phyloP scores from a whole-genome alignment of 805 yeast species.

The Spathaspora sp. region DNA sequence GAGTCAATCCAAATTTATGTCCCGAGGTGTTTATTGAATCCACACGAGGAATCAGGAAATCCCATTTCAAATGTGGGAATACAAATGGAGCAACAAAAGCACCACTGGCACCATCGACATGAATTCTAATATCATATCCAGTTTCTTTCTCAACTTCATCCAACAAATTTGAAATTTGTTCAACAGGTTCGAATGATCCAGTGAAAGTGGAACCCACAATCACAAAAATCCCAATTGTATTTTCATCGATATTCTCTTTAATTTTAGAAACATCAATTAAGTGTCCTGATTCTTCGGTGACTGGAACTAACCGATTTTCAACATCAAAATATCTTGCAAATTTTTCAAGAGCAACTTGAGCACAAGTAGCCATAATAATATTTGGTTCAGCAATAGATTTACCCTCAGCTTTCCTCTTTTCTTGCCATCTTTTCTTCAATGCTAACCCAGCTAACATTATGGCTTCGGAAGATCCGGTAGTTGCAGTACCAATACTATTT shows the following conservation, averaged over 20 bases:
- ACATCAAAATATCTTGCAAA: constrained; percentile 94
- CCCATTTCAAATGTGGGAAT: constrained; percentile 79
- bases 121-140: constrained; percentile 73
- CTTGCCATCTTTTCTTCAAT: constrained; percentile 87
- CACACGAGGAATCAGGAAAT: constrained; percentile 73
- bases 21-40: constrained; percentile 86
- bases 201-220: constrained; percentile 91
- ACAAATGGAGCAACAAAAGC: constrained; percentile 85
- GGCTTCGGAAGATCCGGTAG: constrained; percentile 94
- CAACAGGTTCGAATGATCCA: constrained; percentile 84
- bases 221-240: constrained; percentile 87
- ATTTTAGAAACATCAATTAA: constrained; percentile 60
- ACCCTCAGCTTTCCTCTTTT: constrained; percentile 54
- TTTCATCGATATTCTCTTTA: constrained; percentile 72
- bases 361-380: constrained; percentile 87
- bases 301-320: constrained; percentile 73
- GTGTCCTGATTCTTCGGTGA: constrained; percentile 56
- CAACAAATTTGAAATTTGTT: constrained; percentile 54
- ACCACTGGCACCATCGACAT: constrained; percentile 93
- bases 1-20: constrained; percentile 86
- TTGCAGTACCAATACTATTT: constrained; percentile 74
- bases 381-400: constrained; percentile 66
- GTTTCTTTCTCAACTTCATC: constrained; percentile 65
- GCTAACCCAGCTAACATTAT: constrained; percentile 92
- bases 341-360: constrained; percentile 91